These are phyloP conservation scores for Colletotrichum simmondsii DNA, from an alignment of 2,329 filamentous ascomycete species.

Conservation along the genomic window DNA sequence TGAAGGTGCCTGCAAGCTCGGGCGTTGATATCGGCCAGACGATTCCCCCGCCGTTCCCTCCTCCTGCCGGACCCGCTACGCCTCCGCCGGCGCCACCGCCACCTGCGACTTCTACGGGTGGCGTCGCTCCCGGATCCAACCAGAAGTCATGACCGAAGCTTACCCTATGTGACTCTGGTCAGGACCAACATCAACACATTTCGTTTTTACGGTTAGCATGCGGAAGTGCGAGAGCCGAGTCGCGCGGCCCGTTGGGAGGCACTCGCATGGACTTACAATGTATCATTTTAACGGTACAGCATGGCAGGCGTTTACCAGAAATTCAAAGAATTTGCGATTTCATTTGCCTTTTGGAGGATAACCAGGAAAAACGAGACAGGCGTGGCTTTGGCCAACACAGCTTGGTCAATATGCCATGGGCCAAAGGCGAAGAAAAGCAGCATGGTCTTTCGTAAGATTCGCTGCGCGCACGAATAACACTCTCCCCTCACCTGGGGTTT, in stretches of 20 bases:
- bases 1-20: constrained; percentile 45
- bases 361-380: neutral
- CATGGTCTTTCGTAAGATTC: neutral
- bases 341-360: constrained; percentile 11
- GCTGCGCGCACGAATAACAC: constrained; percentile 7
- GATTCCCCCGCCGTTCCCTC: constrained; percentile 25
- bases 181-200: neutral
- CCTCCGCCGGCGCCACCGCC: constrained; percentile 32
- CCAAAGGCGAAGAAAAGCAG: neutral
- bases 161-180: neutral
- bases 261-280: constrained; percentile 23
- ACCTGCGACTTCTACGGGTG: constrained; percentile 14
- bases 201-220: constrained; percentile 4
- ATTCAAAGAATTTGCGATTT: constrained; percentile 16
- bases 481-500: constrained; percentile 23
- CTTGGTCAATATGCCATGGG: neutral
- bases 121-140: constrained; percentile 4
- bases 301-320: constrained; percentile 33
- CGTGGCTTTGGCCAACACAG: neutral
- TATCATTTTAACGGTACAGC: constrained; percentile 31
- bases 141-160: constrained; percentile 23
- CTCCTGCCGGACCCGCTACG: constrained; percentile 10
- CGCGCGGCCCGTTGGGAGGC: constrained; percentile 7
- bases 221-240: constrained; percentile 16
- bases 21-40: constrained; percentile 15